Evolutionary conservation across 1,284 basidiomycete species (phyloP).

Genomic region (Bjerkandera adusta): DNA sequence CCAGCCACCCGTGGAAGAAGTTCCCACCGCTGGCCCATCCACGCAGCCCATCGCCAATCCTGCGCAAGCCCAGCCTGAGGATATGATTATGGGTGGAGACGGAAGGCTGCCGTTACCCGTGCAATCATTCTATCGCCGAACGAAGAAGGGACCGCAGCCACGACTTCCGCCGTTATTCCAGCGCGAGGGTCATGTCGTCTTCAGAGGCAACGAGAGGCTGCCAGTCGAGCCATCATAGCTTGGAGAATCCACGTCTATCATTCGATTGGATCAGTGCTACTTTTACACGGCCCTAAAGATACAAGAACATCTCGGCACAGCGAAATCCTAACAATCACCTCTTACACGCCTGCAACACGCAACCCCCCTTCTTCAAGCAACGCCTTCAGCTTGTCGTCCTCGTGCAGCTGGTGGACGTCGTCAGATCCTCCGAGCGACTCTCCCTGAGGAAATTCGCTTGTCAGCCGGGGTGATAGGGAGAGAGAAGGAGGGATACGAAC

Average conservation of each 20-base stretch:
- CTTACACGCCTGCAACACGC: neutral
- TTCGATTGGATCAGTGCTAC: neutral
- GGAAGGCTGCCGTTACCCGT: neutral
- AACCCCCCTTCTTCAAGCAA: slow-evolving; percentile 43
- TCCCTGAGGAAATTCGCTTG: slow-evolving; percentile 36
- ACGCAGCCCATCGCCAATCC: neutral
- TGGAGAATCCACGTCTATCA: neutral
- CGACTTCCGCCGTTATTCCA: slow-evolving; percentile 55
- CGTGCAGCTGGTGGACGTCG: slow-evolving; percentile 52
- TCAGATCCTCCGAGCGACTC: slow-evolving; percentile 74
- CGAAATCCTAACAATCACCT: no score
- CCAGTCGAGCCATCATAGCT: slow-evolving; percentile 10
- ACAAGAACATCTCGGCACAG: neutral
- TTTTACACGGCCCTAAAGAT: neutral
- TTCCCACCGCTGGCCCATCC: neutral
- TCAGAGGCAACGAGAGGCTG: slow-evolving; percentile 52
- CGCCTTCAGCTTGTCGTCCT: slow-evolving; percentile 39
- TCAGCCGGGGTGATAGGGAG: neutral
- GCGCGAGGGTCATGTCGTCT: slow-evolving; percentile 61
- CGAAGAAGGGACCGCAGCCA: slow-evolving; percentile 20
- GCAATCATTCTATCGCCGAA: neutral
- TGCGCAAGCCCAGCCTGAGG: neutral
- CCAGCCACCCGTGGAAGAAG: slow-evolving; percentile 11
- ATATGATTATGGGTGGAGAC: slow-evolving; percentile 1
- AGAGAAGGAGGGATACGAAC: slow-evolving; percentile 14